These are phyloP conservation scores for Aspergillus sp. DNA, from an alignment of 2,329 filamentous ascomycete species.

Conservation along the genomic window DNA sequence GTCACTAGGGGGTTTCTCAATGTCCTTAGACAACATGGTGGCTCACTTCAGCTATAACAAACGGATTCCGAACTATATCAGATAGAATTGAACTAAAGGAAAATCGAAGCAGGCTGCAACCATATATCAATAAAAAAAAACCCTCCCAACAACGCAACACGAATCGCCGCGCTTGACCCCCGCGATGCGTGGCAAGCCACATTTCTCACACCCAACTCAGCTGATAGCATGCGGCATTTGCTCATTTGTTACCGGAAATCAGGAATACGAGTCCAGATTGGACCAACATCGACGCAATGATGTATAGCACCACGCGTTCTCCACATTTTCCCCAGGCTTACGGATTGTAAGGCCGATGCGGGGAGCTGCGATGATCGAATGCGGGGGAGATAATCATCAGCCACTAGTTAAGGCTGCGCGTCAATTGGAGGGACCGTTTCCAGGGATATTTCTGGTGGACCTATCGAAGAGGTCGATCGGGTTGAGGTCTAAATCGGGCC, in stretches of 20 bases:
- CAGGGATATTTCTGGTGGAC: not conserved
- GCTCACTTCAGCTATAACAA: not conserved
- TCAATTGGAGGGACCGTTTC: not conserved
- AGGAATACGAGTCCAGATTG: not conserved
- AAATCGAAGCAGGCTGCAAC: not conserved
- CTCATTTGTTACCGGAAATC: not conserved
- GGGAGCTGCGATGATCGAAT: not conserved
- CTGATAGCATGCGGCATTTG: not conserved
- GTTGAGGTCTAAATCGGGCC: too few relatives aligned
- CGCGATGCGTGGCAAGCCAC: not conserved
- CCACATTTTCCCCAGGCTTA: not conserved
- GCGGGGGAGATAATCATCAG: not conserved
- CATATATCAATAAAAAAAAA: not conserved
- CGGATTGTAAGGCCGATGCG: not conserved
- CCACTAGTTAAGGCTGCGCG: not conserved
- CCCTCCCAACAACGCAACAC: not conserved
- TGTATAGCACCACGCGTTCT: not conserved
- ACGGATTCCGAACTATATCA: too few relatives aligned
- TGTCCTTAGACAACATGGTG: not conserved
- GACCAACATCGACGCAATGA: not conserved
- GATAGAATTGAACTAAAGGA: not conserved
- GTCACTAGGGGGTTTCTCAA: slow-evolving; percentile 15
- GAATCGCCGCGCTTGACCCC: not conserved
- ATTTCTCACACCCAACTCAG: not conserved
- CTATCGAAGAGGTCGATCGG: too few relatives aligned